phyloP scores from a whole-genome alignment of 805 yeast genomes.

The Starmerella bombicola region DNA sequence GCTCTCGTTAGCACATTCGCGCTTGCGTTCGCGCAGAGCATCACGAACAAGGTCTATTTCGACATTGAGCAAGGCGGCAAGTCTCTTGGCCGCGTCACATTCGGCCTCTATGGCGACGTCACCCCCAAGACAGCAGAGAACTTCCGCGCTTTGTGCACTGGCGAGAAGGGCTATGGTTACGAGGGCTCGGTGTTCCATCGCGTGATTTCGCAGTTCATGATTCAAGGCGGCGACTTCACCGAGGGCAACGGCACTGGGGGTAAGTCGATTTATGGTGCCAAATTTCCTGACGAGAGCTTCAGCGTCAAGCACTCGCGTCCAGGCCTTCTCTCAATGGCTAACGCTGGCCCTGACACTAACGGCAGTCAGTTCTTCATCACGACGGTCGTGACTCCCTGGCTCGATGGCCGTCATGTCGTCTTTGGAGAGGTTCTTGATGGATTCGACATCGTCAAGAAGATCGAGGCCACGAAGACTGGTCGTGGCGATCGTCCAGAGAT shows the following conservation, averaged over 20 bases:
- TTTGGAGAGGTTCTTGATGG: constrained; percentile 87
- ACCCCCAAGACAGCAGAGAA: constrained; percentile 85
- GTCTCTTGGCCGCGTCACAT: constrained; percentile 63
- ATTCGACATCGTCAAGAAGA: constrained; percentile 60
- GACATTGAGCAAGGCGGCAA: constrained; percentile 73
- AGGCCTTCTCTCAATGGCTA: constrained; percentile 63
- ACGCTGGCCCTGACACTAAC: constrained; percentile 56
- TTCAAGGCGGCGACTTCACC: constrained; percentile 82
- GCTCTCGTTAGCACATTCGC: constrained; percentile 11
- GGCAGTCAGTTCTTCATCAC: constrained; percentile 95
- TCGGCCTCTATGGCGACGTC: constrained; percentile 77
- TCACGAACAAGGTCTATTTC: constrained; percentile 74
- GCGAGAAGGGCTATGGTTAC: constrained; percentile 61
- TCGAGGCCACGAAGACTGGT: constrained; percentile 61
- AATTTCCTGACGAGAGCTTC: constrained; percentile 67
- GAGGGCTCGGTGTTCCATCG: constrained; percentile 57
- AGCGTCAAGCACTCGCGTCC: constrained; percentile 47
- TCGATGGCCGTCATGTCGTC: constrained; percentile 89
- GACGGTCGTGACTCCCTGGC: constrained; percentile 82
- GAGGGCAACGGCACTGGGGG: constrained; percentile 59
- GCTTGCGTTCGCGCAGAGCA: constrained; percentile 29
- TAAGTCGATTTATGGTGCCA: constrained; percentile 59
- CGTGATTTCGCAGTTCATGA: constrained; percentile 58
- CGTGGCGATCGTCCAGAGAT: constrained; percentile 61
- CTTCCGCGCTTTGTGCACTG: constrained; percentile 66